These are phyloP conservation scores for Ceratobasidium sp. DNA, from an alignment of 1,284 basidiomycete species.

Conservation along the genomic window DNA sequence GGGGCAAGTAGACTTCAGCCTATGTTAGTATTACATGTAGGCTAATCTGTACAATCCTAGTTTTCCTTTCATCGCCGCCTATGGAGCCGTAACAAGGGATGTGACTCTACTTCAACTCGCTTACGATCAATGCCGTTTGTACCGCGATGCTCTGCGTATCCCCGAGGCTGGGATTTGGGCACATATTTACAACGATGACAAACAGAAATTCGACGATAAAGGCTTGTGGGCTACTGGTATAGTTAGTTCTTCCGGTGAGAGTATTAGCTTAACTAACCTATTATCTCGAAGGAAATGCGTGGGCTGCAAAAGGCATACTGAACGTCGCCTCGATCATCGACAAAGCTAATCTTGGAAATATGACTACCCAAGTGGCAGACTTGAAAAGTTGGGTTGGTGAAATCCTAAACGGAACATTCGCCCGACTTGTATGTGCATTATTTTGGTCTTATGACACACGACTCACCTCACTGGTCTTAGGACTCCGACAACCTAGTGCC, in stretches of 20 bases:
- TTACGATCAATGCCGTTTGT: constrained; percentile 4
- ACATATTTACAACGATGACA: constrained; percentile 7
- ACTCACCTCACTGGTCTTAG: neutral
- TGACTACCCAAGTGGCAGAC: neutral
- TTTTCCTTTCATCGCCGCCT: constrained; percentile 12
- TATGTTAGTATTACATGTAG: neutral
- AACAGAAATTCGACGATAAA: neutral
- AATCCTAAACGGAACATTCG: constrained; percentile 1
- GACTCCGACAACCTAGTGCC: constrained; percentile 13
- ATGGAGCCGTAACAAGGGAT: neutral
- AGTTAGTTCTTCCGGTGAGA: too few relatives aligned
- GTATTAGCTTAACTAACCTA: neutral
- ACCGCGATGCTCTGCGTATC: neutral
- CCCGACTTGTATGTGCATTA: neutral
- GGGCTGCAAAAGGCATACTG: constrained; percentile 29
- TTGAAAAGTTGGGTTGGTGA: neutral
- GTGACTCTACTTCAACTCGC: neutral
- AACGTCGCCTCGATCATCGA: constrained; percentile 13
- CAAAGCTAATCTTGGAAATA: neutral
- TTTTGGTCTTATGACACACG: neutral
- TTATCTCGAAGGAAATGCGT: constrained; percentile 6
- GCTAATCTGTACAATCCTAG: neutral
- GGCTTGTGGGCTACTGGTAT: constrained; percentile 22
- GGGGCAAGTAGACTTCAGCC: neutral
- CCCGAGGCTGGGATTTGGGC: neutral